Base-by-base conservation (phyloP, 2,329 filamentous ascomycete genomes). In the Penicillium sp. region DNA sequence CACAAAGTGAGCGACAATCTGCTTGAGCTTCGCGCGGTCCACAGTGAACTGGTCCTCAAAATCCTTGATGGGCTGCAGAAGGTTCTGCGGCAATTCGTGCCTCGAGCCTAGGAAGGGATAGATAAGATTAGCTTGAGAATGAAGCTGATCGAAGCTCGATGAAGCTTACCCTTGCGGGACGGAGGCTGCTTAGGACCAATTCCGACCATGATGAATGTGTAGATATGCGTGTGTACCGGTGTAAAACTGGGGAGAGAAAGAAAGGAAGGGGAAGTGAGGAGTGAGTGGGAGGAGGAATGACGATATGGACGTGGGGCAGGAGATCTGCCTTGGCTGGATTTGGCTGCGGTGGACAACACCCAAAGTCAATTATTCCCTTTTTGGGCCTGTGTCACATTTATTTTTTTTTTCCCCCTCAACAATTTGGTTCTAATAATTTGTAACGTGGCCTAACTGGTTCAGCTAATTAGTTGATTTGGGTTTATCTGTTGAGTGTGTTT, bases 1-100 rank as follows among this genome's bases (percentile, higher is more conserved):
- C 55, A 96, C 85, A 77, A 99, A 99, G 78, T 97, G 94, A 57
- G 91, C 84, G 45, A 92, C 94, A 73, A 99, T 93, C 68, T 90
- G 80, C 86, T 98, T 98, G 59, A 98, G 87, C 82, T 91, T 96
- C 40, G 85, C 80, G 0, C 85, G 85, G 68, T 90, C 86, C 50
- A 98, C 88, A 12, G 89, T 91, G 80, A 99, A 97, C 58, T 90
- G 79, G 61, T 93, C 86, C 82, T 98, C 95, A 26, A 98, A 85
- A 65, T 86, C 84, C 77, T 91, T 88, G 75, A 98, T 93, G 81
- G 97, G 90, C 58, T 85, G 78, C 76, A 92, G 82, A 68, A 97
- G 86, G 79, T 92, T 89, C 81, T 92, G 91, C 67, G 94, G 93
- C 79, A 97, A 86, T 82, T 97, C 92, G 78, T 89, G 88, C 87